Evolutionary conservation across 2,329 filamentous ascomycete genomes (phyloP), one percentile per base, ranked within the genome.

Genomic region (Trichoderma polysporum): DNA sequence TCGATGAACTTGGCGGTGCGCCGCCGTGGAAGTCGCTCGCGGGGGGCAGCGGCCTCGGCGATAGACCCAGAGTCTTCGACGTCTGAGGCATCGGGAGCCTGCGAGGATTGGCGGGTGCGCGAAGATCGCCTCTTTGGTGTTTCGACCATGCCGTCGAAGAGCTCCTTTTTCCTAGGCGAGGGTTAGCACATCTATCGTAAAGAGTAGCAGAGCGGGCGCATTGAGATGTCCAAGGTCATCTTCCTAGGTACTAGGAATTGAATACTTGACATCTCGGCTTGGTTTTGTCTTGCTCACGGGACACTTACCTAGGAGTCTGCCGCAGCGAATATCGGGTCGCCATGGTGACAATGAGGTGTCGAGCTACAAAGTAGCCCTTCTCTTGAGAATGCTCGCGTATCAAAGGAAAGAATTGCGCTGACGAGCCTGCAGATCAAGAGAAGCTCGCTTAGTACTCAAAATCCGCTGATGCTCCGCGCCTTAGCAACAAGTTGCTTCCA

Each of bases 71-170:
- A 81, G 66, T 86, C 83, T 63, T 86, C 84, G 68, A 78, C 77
- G 66, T 85, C 84, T 47, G 81, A 79, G 41, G 73, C 70, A 27
- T 84, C 82, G 59, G 78, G 73, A 39, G 80, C 77, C 58, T 83
- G 79, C 27, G 82, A 82, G 10, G 83, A 80, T 73, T 85, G 85
- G 72, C 85, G 83, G 72, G 84, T 81, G 33, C 67, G 64, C 29
- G 64, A 59, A 53, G 79, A 79, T 50, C 83, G 83, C 49, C 77
- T 77, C 39, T 68, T 68, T 59, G 85, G 85, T 9, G 85, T 88
- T 75, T 87, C 85, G 68, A 88, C 78, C 85, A 88, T 86, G 72
- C 86, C 86, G 39, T 86, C 82, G 72, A 86, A 88, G 67, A 86
- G 82, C 74, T 87, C 85, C 77, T 86, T 87, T 77, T 88, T 88